Conservation (phyloP, 805 yeast species). For the Grigorovia transvaalensis region DNA sequence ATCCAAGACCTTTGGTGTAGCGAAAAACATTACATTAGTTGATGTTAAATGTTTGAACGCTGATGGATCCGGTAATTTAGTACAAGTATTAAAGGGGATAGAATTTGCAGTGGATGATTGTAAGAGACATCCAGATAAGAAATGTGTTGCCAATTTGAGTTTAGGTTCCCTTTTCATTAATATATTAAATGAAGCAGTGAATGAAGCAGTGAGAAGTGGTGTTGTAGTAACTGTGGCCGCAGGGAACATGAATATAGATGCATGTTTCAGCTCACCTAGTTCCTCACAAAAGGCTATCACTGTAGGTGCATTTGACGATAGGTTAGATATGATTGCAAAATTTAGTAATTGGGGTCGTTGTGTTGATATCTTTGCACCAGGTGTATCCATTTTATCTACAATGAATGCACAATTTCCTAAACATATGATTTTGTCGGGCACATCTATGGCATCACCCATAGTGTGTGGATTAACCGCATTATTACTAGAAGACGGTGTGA, state of each 20-base stretch:
- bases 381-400: slow-evolving; percentile 55
- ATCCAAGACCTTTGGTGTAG: slow-evolving; percentile 70
- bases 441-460: slow-evolving; percentile 74
- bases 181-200: slow-evolving; percentile 63
- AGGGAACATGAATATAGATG: slow-evolving; percentile 70
- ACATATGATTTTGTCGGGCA: slow-evolving; percentile 45
- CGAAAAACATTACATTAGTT: slow-evolving; percentile 53
- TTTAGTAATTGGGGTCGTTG: slow-evolving; percentile 94
- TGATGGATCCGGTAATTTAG: slow-evolving; percentile 60
- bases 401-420: slow-evolving; percentile 22
- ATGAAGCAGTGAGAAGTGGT: slow-evolving; percentile 66
- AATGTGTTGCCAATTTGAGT: slow-evolving; percentile 69
- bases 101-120: slow-evolving; percentile 60
- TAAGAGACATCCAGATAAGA: slow-evolving; percentile 14
- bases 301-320: slow-evolving; percentile 83
- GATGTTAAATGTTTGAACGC: slow-evolving; percentile 67
- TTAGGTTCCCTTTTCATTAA: slow-evolving; percentile 63
- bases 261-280: slow-evolving; percentile 82
- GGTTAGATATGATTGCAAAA: slow-evolving; percentile 54
- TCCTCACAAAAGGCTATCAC: slow-evolving; percentile 62
- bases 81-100: slow-evolving; percentile 54
- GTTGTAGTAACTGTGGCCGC: slow-evolving; percentile 72
- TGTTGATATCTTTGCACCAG: slow-evolving; percentile 79
- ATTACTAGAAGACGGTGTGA: slow-evolving; percentile 42
- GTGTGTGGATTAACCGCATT: slow-evolving; percentile 58